These are phyloP conservation scores for Tylopilus orsonianus DNA, from an alignment of 1,284 basidiomycete species.

Conservation along the genomic window DNA sequence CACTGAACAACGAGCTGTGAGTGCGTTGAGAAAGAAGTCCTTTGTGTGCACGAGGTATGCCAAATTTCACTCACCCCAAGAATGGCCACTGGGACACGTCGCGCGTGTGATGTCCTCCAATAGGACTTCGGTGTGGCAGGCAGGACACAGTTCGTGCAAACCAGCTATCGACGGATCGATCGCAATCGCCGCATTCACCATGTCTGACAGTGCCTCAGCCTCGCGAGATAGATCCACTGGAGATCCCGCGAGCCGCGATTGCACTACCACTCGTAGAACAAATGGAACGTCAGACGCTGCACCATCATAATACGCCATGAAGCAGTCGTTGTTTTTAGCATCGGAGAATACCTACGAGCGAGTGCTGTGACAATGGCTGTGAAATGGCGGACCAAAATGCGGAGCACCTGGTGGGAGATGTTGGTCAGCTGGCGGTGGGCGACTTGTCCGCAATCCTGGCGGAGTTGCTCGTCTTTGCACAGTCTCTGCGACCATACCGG, in stretches of 20 bases:
- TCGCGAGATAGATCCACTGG: constrained; percentile 51
- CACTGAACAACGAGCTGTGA: constrained; percentile 64
- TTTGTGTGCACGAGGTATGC: constrained; percentile 22
- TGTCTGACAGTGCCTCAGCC: constrained; percentile 45
- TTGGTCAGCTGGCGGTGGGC: constrained; percentile 48
- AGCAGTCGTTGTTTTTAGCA: constrained; percentile 9
- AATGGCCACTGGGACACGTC: constrained; percentile 64
- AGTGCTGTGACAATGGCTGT: constrained; percentile 44
- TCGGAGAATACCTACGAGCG: constrained; percentile 40
- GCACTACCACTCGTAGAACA: constrained; percentile 52
- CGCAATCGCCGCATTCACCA: constrained; percentile 38
- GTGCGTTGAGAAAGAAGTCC: constrained; percentile 21
- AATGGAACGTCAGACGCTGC: constrained; percentile 60
- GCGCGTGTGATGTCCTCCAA: constrained; percentile 57
- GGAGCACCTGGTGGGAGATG: constrained; percentile 55
- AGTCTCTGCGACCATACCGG: constrained; percentile 44
- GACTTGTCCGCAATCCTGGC: constrained; percentile 46
- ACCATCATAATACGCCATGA: constrained; percentile 13
- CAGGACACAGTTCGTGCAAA: constrained; percentile 64
- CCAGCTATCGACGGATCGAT: constrained; percentile 33
- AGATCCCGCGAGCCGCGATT: constrained; percentile 50
- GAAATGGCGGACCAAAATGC: constrained; percentile 59
- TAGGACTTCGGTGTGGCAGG: constrained; percentile 58
- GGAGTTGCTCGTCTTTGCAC: constrained; percentile 40
- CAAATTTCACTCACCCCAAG: constrained; percentile 50